A percentile compares a stretch with the other conserved stretches of the same genome.
Evolutionary conservation across 495 filamentous ascomycete genomes (phyloP).

Genomic region (Trichocladium uniseriatum): DNA sequence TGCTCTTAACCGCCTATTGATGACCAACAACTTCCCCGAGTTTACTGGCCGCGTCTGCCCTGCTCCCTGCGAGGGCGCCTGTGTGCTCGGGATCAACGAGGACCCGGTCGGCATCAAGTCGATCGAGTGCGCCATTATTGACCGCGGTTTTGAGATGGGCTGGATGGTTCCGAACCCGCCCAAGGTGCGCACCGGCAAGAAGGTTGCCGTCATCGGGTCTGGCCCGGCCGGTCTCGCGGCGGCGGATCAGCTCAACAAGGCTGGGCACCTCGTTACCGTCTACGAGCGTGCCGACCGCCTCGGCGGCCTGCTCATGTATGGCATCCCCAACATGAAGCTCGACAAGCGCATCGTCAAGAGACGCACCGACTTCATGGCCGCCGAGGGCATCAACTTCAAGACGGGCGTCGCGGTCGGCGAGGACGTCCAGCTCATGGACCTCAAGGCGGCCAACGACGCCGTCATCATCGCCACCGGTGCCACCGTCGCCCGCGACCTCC

Average conservation of each 20-base stretch:
- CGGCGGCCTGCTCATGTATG: constrained; percentile 95
- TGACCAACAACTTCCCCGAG: constrained; percentile 99
- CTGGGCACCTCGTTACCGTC: constrained; percentile 83
- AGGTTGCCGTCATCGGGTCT: constrained; percentile 84
- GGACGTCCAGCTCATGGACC: constrained; percentile 63
- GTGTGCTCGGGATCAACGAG: constrained; percentile 96
- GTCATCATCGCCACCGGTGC: constrained; percentile 95
- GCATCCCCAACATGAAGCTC: constrained; percentile 99
- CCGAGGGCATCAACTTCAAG: constrained; percentile 79
- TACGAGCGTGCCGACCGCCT: constrained; percentile 93
- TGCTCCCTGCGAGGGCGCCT: constrained; percentile 94
- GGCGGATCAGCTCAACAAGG: constrained; percentile 93
- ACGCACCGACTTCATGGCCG: constrained; percentile 90
- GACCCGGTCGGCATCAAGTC: constrained; percentile 98
- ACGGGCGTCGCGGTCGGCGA: constrained; percentile 71
- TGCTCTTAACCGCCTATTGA: constrained; percentile 86
- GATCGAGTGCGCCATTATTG: constrained; percentile 98
- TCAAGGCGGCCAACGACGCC: constrained; percentile 71
- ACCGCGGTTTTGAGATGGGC: constrained; percentile 97
- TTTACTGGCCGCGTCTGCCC: constrained; percentile 98
- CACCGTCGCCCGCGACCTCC: constrained; percentile 92
- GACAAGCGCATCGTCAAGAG: constrained; percentile 98
- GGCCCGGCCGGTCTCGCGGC: constrained; percentile 86
- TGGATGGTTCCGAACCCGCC: constrained; percentile 93
- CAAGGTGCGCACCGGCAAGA: constrained; percentile 78